Base-by-base conservation (phyloP, 495 filamentous ascomycete genomes). In the Penicillium egyptiacum region DNA sequence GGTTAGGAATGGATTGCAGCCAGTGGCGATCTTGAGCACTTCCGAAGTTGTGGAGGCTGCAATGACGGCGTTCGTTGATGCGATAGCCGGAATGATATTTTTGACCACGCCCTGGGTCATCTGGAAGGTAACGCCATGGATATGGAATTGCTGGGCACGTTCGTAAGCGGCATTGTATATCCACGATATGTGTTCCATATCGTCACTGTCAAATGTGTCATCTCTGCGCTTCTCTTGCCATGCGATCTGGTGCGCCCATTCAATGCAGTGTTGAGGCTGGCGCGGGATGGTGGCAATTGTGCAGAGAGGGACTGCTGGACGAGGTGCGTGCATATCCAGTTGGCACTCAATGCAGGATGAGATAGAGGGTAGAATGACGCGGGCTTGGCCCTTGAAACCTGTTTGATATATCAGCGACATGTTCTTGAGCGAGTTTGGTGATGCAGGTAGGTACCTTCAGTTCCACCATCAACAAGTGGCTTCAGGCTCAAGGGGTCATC, bases 81-180 rank as follows among this genome's bases (percentile, higher is more conserved):
- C 95, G 66, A 99, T 99, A 10, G 95, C 95, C 1, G 95, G 95
- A 58, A 99, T 99, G 71, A 99, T 99, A 67, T 99, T 98, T 73
- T 99, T 99, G 61, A 99, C 92, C 0, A 98, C 94, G 31, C 95
- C 95, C 66, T 99, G 95, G 0, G 95, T 96, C 70, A 96, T 83
- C n/a, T 88, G 86, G 74, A 98, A 99, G 12, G 95, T 97, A 25
- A 99, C 88, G 20, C 95, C 95, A 3, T 82, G 69, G 70, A 99
- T 99, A 60, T 91, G 86, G 76, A 96, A 99, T 63, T 98, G 88
- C 57, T 83, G 69, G 1, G 92, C 90, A 56, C 95, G 88, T 37
- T 79, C 70, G 17, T 91, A 79, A 5, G 95, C 91, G 58, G 90
- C 89, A 62, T 92, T 84, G 74, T 91, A 99, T 20, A 99, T 81